Evolutionary conservation across 305 asterid genomes (phyloP).

Genomic region (Fraxinus dipetala): DNA sequence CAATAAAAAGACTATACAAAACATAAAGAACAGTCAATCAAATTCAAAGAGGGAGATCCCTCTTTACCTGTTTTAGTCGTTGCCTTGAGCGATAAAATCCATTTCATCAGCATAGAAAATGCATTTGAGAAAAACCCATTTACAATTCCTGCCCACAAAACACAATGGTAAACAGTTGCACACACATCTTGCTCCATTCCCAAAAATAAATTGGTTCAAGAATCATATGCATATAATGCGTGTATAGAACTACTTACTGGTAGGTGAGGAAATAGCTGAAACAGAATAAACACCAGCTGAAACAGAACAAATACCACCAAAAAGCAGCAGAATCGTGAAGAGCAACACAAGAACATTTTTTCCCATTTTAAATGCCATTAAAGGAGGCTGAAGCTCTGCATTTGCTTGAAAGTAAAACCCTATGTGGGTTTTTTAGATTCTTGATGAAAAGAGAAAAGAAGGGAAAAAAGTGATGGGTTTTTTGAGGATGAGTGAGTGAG

Average conservation of each 20-base stretch:
- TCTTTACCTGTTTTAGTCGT: slow-evolving; percentile 72
- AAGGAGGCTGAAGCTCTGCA: slow-evolving; percentile 39
- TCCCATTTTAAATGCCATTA: slow-evolving; percentile 43
- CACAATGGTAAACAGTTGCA: background rate
- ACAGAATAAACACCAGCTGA: slow-evolving; percentile 30
- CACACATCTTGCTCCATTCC: background rate
- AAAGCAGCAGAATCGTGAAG: slow-evolving; percentile 49
- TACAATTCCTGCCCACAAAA: slow-evolving; percentile 51
- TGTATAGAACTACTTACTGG: slow-evolving; percentile 51
- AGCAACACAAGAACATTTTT: slow-evolving; percentile 35
- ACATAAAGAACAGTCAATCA: slow-evolving; percentile 12
- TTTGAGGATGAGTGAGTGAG: slow-evolving; percentile 28
- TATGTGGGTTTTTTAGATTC: slow-evolving; percentile 30
- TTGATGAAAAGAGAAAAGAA: slow-evolving; percentile 21
- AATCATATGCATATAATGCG: slow-evolving; percentile 23
- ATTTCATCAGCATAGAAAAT: slow-evolving; percentile 68
- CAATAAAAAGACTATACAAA: background rate
- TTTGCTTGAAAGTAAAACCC: slow-evolving; percentile 42
- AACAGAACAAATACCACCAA: slow-evolving; percentile 26
- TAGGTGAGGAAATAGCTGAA: slow-evolving; percentile 63
- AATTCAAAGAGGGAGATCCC: slow-evolving; percentile 19
- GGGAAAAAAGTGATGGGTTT: slow-evolving; percentile 32
- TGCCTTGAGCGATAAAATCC: slow-evolving; percentile 69
- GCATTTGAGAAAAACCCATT: slow-evolving; percentile 83
- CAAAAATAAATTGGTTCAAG: slow-evolving; percentile 13